Conservation (phyloP, 306 rosid genomes). For the Pyrus bretschneideri region DNA sequence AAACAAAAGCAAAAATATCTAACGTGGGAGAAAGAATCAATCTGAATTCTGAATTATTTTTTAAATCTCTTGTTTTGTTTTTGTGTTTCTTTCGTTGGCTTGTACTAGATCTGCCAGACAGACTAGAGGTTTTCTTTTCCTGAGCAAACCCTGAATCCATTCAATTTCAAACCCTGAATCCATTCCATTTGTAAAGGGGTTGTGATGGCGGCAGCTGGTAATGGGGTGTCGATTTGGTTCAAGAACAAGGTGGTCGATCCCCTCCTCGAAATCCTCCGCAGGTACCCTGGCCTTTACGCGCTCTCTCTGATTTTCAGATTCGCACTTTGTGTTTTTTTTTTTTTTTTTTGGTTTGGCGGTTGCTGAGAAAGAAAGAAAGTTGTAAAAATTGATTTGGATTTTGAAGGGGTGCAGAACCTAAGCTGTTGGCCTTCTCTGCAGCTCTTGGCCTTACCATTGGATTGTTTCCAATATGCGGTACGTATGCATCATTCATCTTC, state of each 20-base stretch:
- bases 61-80: not conserved
- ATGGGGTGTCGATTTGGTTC: constrained; percentile 46
- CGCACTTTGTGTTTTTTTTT: too few relatives aligned
- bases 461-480: constrained; percentile 83
- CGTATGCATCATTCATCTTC: not conserved
- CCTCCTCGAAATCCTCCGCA: constrained; percentile 54
- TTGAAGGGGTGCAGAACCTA: constrained; percentile 88
- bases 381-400: not conserved
- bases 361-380: not conserved
- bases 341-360: not conserved
- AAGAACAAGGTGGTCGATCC: constrained; percentile 62
- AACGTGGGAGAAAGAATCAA: not conserved
- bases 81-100: not conserved
- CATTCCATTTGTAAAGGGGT: not conserved
- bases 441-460: constrained; percentile 88
- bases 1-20: not conserved
- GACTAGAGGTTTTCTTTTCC: not conserved
- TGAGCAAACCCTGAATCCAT: not conserved
- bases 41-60: too few relatives aligned
- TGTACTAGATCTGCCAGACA: not conserved
- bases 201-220: not conserved
- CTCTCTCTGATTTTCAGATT: not conserved
- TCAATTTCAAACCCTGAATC: not conserved
- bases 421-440: constrained; percentile 79
- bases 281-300: constrained; percentile 22